Percentiles rank a stretch among this genome's conserved stretches.
phyloP scores from a whole-genome alignment of 2,329 filamentous ascomycete species.

The Didymella pomorum region DNA sequence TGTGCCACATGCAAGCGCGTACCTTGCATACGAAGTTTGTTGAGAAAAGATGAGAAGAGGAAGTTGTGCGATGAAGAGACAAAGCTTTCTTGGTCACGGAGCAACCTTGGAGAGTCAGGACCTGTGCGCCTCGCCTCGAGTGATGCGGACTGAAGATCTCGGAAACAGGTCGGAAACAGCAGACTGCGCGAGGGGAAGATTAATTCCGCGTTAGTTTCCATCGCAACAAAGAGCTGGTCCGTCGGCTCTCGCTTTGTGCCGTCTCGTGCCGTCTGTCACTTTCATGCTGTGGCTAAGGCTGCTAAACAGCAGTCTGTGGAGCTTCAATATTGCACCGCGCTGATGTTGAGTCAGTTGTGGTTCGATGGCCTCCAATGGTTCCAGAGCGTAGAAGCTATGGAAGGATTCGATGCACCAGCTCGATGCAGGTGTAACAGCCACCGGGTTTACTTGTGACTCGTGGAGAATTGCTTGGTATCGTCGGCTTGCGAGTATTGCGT shows the following conservation, averaged over 20 bases:
- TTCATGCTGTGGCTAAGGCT: conserved; percentile 18
- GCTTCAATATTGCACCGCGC: conserved; percentile 19
- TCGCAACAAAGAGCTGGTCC: conserved; percentile 12
- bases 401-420: conserved; percentile 20
- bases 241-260: conserved; percentile 15
- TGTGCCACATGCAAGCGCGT: conserved; percentile 13
- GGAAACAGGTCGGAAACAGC: conserved; percentile 11
- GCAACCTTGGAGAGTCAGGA: conserved; percentile 3
- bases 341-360: conserved; percentile 20
- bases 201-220: conserved; percentile 16
- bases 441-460: conserved; percentile 17
- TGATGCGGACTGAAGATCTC: neutral
- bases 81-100: neutral
- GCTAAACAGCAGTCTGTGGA: conserved; percentile 17
- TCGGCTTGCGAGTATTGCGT: conserved; percentile 12
- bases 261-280: conserved; percentile 18
- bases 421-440: conserved; percentile 12
- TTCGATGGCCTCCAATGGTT: conserved; percentile 12
- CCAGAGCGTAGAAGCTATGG: conserved; percentile 13
- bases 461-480: conserved; percentile 16
- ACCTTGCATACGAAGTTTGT: conserved; percentile 5
- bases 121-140: conserved; percentile 10
- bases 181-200: conserved; percentile 15
- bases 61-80: neutral
- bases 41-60: neutral